A percentile compares a stretch with the other conserved stretches of the same genome.
These are phyloP conservation scores for Calonectria honghensis DNA, from an alignment of 2,329 filamentous ascomycete species.

Conservation along the genomic window DNA sequence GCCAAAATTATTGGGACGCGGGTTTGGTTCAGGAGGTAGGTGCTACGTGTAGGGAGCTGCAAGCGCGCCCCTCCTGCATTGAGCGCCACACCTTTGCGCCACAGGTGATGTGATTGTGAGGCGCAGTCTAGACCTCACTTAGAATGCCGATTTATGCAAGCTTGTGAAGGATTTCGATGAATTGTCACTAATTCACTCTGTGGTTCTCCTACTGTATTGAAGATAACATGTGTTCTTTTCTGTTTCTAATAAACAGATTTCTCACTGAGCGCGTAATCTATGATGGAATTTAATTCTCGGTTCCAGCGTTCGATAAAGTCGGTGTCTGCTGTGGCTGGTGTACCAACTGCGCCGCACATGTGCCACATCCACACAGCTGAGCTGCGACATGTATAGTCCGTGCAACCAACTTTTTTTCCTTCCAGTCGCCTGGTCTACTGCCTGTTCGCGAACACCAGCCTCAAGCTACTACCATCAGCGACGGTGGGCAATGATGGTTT, in stretches of 20 bases:
- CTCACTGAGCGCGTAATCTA: background rate
- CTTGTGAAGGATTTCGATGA: background rate
- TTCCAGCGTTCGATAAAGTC: background rate
- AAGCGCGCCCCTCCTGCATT: constrained; percentile 29
- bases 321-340: background rate
- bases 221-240: background rate
- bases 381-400: constrained; percentile 43
- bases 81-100: constrained; percentile 40
- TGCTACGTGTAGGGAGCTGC: constrained; percentile 41
- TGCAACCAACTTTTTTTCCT: constrained; percentile 54
- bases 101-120: constrained; percentile 25
- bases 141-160: background rate
- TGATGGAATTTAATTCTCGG: background rate
- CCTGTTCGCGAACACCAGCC: constrained; percentile 42
- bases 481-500: constrained; percentile 41
- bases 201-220: background rate
- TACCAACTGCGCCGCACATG: background rate
- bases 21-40: constrained; percentile 52
- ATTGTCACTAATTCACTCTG: background rate
- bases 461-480: constrained; percentile 38
- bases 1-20: constrained; percentile 50
- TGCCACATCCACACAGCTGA: constrained; percentile 36
- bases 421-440: constrained; percentile 32
- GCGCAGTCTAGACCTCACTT: background rate
- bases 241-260: background rate